Base-by-base conservation (phyloP, 2,329 filamentous ascomycete genomes). In the Aureobasidium mangrovei region DNA sequence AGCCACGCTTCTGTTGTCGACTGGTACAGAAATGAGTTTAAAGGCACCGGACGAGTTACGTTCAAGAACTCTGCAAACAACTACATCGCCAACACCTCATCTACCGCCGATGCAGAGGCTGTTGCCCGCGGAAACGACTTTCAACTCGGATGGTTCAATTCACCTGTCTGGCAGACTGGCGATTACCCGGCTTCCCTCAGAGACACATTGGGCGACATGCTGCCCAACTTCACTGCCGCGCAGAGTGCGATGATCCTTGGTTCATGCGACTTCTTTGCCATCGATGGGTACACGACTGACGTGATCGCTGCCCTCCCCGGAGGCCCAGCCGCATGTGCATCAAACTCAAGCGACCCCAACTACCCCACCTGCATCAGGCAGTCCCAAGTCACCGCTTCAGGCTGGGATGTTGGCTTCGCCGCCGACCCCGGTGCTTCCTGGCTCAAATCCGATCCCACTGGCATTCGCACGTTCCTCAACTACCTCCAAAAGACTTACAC, bases 251-350 rank as follows among this genome's bases (percentile, higher is more conserved):
- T 61, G n/a, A 66, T 69, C 43, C 61, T 60, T 24, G 64, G 64
- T 8, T 62, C 64, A 5, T 58, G 59, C 18, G 68, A 70, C 56
- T 64, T 68, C 52, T 70, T 66, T 54, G 67, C 65, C 31, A 64
- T 67, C 55, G 80, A 84, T 38, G 77, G 80, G 9, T 77, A 84
- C 28, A 82, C 79, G 62, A 78, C 84, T 1, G 72, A 76, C 18
- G 62, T 80, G 8, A 77, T 87, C 27, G 70, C 74, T 12, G 60
- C 64, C 0, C 69, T 87, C 7, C 72, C 72, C 1, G 61, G 72
- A 47, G 65, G 24, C 32, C 66, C 29, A 26, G 48, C 67, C 10
- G 67, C 66, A 6, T 77, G 74, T 59, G 65, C 65, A 0, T 63
- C 63, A 9, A 74, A 76, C 60, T 62, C 65, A 32, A 69, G 67